Percentiles rank a stretch among this genome's conserved stretches.
These are phyloP conservation scores for Psilocybe subaeruginosa DNA, from an alignment of 768 basidiomycete species.

Conservation along the genomic window DNA sequence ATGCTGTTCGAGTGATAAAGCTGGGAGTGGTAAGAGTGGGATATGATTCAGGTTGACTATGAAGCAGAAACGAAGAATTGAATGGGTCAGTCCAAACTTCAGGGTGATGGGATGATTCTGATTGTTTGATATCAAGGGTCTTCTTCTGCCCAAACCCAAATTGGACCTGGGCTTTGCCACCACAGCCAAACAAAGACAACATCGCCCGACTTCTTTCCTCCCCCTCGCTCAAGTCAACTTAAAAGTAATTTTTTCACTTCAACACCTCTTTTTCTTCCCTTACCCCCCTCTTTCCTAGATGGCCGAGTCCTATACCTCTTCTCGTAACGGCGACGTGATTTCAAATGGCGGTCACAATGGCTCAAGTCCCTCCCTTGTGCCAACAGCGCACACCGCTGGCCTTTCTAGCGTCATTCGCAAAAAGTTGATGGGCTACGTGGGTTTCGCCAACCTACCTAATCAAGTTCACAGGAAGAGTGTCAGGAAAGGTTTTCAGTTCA, in stretches of 20 bases:
- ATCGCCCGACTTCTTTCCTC: conserved; percentile 53
- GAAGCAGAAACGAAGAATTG: conserved; percentile 23
- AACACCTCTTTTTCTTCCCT: conserved; percentile 30
- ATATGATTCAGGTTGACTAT: not conserved
- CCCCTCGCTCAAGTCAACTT: conserved; percentile 53
- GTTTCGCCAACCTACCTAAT: conserved; percentile 98
- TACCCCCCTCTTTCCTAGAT: conserved; percentile 48
- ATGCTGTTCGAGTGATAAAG: not conserved
- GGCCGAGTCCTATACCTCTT: conserved; percentile 76
- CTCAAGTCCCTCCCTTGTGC: conserved; percentile 62
- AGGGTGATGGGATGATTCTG: conserved; percentile 16
- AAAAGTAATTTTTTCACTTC: conserved; percentile 50
- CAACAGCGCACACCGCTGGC: conserved; percentile 35
- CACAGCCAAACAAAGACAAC: conserved; percentile 50
- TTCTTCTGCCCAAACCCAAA: conserved; percentile 56
- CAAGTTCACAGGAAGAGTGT: conserved; percentile 99
- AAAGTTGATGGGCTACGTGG: conserved; percentile 95
- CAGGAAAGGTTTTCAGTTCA: conserved; percentile 98
- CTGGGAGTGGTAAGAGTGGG: not conserved
- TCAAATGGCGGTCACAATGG: conserved; percentile 65
- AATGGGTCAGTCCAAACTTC: conserved; percentile 31
- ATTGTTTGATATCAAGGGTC: conserved; percentile 26
- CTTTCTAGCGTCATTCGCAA: conserved; percentile 68
- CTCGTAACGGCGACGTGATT: conserved; percentile 63
- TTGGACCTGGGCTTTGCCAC: conserved; percentile 42